Base-by-base conservation (phyloP, 176 grass and related monocot genomes). In the Hsuehochloa calcarea region DNA sequence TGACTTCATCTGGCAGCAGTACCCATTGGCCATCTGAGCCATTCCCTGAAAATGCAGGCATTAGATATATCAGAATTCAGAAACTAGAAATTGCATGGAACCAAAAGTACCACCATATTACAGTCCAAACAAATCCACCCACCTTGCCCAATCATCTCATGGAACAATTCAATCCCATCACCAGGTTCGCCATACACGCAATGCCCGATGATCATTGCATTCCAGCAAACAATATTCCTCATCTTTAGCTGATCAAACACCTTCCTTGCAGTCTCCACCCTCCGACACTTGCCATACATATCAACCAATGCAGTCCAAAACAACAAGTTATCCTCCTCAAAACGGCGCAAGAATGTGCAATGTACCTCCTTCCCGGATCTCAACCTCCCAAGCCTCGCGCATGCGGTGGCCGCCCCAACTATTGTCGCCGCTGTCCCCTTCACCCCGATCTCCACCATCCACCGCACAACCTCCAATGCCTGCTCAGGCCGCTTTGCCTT, bases 191-290 rank as follows among this genome's bases (percentile, higher is more conserved):
- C 93, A 14, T 92, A 88, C 14, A 95, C 62, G 5, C 88, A 92
- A 60, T 95, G 93, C 27, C 90, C 85, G 7, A 88, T 47, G 51
- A 92, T 90, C 90, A 92, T 95, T 22, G 89, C 86, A 11, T 94
- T 94, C 89, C 92, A 94, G 77, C 76, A 89, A 20, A 94, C 60
- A 44, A 85, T 9, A 61, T 94, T 94, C 71, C 77, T 80, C 23
- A 56, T 0, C 0, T 49, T 25, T 22, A 91, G 82, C 43, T 35
- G 70, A 68, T 89, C 92, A 77, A 94, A 94, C 58, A 94, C 47
- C 65, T 76, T 90, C 75, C 55, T 90, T 3, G 93, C 90, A 35
- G 41, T 10, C 6, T 51, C 58, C 3, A 74, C 63, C 51, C 49
- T 80, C 16, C 87, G 70, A 54, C 92, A 92, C 54, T 88, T 94